These are phyloP conservation scores for Saccharomycopsis fibuligera DNA, from an alignment of 805 yeast species.

Conservation along the genomic window DNA sequence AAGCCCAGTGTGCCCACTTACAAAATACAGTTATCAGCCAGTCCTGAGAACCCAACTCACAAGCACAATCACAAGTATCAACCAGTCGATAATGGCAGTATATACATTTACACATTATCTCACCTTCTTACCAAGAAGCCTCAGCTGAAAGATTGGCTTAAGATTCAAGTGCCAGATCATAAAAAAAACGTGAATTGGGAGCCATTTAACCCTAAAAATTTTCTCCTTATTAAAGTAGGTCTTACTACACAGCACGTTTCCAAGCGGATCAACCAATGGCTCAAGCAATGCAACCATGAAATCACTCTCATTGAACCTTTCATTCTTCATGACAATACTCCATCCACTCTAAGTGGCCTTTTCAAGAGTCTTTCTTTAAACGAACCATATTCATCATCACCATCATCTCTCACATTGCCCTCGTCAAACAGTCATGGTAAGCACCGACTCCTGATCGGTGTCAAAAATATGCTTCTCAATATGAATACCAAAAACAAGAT, in stretches of 20 bases:
- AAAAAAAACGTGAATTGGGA: conserved; percentile 25
- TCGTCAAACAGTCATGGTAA: not conserved
- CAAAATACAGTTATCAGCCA: not conserved
- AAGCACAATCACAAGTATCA: conserved; percentile 6
- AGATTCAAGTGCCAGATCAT: conserved; percentile 26
- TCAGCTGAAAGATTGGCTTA: conserved; percentile 30
- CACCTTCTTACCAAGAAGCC: conserved; percentile 29
- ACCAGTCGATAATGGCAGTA: conserved; percentile 32
- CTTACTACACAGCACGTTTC: conserved; percentile 42
- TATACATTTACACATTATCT: conserved; percentile 44
- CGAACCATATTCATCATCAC: not conserved
- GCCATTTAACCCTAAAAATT: conserved; percentile 32
- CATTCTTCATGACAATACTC: conserved; percentile 21
- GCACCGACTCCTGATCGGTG: too few relatives aligned
- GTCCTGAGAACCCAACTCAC: not conserved
- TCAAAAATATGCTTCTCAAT: not conserved
- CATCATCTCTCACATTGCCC: not conserved
- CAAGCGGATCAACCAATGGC: conserved; percentile 45
- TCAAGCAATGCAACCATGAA: conserved; percentile 42
- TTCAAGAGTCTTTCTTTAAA: conserved; percentile 12
- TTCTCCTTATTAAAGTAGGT: conserved; percentile 45
- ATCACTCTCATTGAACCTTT: conserved; percentile 35
- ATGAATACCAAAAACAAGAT: not conserved
- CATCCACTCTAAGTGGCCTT: conserved; percentile 22
- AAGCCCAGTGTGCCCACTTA: not conserved